Percentiles rank a stretch among this genome's conserved stretches.
phyloP scores from a whole-genome alignment of 345 rosid genomes.

The thale cress (Arabidopsis thaliana) region TAIR10.1 NC_003076.8:4127501-4128000 shows the following conservation, averaged over 20 bases:
- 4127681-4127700: constrained; percentile 89
- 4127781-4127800: constrained; percentile 82
- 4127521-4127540: constrained; percentile 98
- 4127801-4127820: constrained; percentile 96
- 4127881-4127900: constrained; percentile 87
- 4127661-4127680: constrained; percentile 87
- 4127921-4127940: constrained; percentile 97
- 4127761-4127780: constrained; percentile 99
- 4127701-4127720: constrained; percentile 94
- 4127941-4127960: constrained; percentile 96
- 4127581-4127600: constrained; percentile 92
- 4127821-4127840: constrained; percentile 99
- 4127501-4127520: constrained; percentile 95
- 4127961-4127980: constrained; percentile 94
- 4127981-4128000: constrained; percentile 89
- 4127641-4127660: constrained; percentile 98
- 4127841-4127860: constrained; percentile 99
- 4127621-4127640: constrained; percentile 93
- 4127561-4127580: constrained; percentile 99
- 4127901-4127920: constrained; percentile 98
- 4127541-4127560: constrained; percentile 98
- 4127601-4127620: constrained; percentile 89
- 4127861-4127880: constrained; percentile 85
- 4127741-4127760: constrained; percentile 97
- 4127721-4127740: constrained; percentile 99